Evolutionary conservation across 805 yeast species (phyloP).

Genomic region (Cyberlindnera meyerae): DNA sequence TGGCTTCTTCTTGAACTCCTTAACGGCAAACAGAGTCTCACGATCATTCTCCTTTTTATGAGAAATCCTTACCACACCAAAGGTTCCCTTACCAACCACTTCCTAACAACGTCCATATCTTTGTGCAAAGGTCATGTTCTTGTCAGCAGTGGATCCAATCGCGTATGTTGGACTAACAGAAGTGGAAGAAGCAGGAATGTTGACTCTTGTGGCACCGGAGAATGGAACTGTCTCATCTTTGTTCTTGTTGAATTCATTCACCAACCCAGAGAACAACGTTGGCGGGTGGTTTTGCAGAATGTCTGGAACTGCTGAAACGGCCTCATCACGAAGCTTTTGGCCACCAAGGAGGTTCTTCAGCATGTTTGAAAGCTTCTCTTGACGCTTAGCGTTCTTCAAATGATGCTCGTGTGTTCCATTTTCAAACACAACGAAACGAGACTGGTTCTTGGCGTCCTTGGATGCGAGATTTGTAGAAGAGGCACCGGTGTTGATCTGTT

Average conservation of each 20-base stretch:
- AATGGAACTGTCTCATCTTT: constrained; percentile 36
- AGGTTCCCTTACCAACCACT: constrained; percentile 88
- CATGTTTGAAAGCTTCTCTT: constrained; percentile 72
- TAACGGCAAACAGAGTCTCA: constrained; percentile 74
- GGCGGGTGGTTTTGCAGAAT: constrained; percentile 57
- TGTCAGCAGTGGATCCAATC: constrained; percentile 4
- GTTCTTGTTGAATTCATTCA: constrained; percentile 49
- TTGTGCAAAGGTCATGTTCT: constrained; percentile 56
- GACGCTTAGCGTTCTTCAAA: constrained; percentile 68
- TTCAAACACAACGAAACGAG: constrained; percentile 50
- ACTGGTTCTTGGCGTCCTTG: constrained; percentile 10
- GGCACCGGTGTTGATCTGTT: no score
- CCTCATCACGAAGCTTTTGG: constrained; percentile 63
- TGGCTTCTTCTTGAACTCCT: constrained; percentile 66
- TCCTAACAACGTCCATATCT: constrained; percentile 95
- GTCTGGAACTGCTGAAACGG: constrained; percentile 70
- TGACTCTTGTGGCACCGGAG: constrained; percentile 31
- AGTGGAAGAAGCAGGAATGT: constrained; percentile 7
- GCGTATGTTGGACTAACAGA: background rate
- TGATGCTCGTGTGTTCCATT: constrained; percentile 81
- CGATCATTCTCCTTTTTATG: constrained; percentile 54
- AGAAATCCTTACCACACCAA: constrained; percentile 87
- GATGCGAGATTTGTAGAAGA: constrained; percentile 3
- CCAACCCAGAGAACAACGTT: constrained; percentile 63
- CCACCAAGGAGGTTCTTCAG: constrained; percentile 73